Conservation (phyloP, 345 rosid genomes). For the Salix purpurea region DNA sequence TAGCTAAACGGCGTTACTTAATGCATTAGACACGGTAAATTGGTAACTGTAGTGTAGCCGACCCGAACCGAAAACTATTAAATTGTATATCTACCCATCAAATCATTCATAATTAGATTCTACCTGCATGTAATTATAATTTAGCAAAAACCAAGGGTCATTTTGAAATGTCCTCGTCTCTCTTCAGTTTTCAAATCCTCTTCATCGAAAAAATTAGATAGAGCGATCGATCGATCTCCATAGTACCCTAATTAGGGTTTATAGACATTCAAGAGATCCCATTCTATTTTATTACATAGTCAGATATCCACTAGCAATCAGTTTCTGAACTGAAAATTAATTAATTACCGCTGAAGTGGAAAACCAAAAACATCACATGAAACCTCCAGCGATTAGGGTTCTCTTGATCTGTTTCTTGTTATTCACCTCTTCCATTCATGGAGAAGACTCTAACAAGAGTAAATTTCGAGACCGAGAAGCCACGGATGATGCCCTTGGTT, state of each 20-base stretch:
- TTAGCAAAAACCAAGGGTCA: neutral
- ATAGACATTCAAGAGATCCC: neutral
- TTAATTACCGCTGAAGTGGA: neutral
- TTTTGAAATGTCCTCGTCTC: neutral
- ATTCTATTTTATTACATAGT: too few relatives aligned
- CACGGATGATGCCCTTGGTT: conserved; percentile 70
- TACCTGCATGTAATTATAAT: neutral
- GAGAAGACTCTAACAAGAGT: conserved; percentile 41
- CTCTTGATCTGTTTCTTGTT: conserved; percentile 41
- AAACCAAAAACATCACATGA: conserved; percentile 38
- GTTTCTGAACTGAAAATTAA: neutral
- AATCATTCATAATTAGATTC: neutral
- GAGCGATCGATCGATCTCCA: neutral
- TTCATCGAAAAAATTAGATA: neutral
- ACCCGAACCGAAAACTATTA: too few relatives aligned
- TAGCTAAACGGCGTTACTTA: too few relatives aligned
- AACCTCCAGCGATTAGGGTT: conserved; percentile 24
- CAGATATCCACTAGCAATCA: neutral
- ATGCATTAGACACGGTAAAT: too few relatives aligned
- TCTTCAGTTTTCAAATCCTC: neutral
- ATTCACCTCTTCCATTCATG: conserved; percentile 26
- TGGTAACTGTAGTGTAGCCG: too few relatives aligned
- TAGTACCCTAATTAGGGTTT: neutral
- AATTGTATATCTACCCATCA: too few relatives aligned
- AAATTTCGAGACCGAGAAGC: conserved; percentile 81